A percentile compares a stretch with the other conserved stretches of the same genome.
Evolutionary conservation across 1,284 basidiomycete species (phyloP).

Genomic region (Apiotrichum montevideense): DNA sequence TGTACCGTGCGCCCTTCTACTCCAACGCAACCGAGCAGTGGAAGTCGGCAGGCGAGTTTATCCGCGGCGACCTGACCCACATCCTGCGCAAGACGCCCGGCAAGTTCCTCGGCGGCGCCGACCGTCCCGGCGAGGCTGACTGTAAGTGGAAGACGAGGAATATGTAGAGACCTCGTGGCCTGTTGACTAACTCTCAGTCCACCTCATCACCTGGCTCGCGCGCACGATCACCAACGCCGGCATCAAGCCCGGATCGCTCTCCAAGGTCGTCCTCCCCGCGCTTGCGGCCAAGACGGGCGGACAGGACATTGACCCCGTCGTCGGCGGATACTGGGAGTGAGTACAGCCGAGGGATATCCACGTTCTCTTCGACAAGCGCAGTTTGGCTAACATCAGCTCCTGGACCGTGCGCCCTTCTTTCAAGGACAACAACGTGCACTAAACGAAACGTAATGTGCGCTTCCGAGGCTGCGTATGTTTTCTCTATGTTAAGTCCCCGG

Average conservation of each 20-base stretch:
- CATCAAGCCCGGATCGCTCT: conserved; percentile 23
- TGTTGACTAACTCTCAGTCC: conserved; percentile 23
- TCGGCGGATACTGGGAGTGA: conserved; percentile 43
- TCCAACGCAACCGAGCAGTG: conserved; percentile 30
- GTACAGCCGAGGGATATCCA: conserved; percentile 8
- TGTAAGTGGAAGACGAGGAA: conserved; percentile 24
- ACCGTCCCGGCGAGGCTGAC: conserved; percentile 37
- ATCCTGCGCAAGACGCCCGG: conserved; percentile 31
- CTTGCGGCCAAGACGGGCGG: conserved; percentile 34
- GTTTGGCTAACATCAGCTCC: not conserved
- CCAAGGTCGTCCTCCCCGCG: conserved; percentile 26
- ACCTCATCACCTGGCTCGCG: conserved; percentile 45
- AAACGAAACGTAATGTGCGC: too few relatives aligned
- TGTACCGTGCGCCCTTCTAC: conserved; percentile 28
- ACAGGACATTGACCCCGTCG: conserved; percentile 32
- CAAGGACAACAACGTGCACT: not conserved
- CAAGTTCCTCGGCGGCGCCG: conserved; percentile 25
- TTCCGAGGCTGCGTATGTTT: too few relatives aligned
- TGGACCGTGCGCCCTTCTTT: not conserved
- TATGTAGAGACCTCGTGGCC: too few relatives aligned
- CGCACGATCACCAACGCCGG: conserved; percentile 37
- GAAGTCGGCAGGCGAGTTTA: conserved; percentile 33
- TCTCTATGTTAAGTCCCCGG: too few relatives aligned
- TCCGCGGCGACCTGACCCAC: conserved; percentile 37
- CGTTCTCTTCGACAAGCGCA: not conserved